Evolutionary conservation across 164 flowering plant species (phyloP).

Genomic region (Kalanchoe fedtschenkoi): DNA sequence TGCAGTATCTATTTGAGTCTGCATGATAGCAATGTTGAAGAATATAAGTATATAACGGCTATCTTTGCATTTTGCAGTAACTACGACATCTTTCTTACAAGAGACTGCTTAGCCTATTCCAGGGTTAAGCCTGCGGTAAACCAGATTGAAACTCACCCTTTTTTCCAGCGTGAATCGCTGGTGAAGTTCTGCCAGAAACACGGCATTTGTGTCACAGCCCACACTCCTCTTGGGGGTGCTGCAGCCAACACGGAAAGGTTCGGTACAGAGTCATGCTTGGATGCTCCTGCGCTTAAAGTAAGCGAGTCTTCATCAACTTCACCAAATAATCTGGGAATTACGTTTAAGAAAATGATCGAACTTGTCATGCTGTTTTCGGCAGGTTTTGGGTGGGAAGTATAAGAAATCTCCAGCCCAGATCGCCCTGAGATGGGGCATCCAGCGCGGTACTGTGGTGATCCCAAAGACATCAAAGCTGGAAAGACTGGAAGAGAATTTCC

Average conservation of each 20-base stretch:
- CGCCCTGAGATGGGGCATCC: conserved; percentile 87
- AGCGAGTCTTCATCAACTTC: neutral
- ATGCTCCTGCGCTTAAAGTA: conserved; percentile 67
- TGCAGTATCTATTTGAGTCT: conserved; percentile 96
- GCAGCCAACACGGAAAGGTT: conserved; percentile 79
- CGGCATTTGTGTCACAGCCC: conserved; percentile 80
- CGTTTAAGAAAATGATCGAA: neutral
- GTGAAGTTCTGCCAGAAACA: conserved; percentile 94
- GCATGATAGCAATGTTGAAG: no score
- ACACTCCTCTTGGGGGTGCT: conserved; percentile 87
- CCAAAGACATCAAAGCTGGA: conserved; percentile 74
- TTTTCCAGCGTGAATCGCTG: conserved; percentile 84
- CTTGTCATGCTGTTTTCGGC: neutral
- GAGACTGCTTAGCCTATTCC: conserved; percentile 89
- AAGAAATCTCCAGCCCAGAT: conserved; percentile 66
- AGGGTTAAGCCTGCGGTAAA: conserved; percentile 93
- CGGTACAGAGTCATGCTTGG: conserved; percentile 81
- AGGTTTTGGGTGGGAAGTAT: conserved; percentile 71
- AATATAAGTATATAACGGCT: no score
- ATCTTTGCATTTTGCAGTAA: conserved; percentile 44
- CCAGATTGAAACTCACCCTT: conserved; percentile 90
- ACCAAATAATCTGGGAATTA: neutral
- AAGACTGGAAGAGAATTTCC: conserved; percentile 65
- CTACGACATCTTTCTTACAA: conserved; percentile 78
- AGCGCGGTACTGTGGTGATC: conserved; percentile 64